These are phyloP conservation scores for Discostella stelligera DNA, from an alignment of 352 stramenopile genomes.

Conservation along the genomic window DNA sequence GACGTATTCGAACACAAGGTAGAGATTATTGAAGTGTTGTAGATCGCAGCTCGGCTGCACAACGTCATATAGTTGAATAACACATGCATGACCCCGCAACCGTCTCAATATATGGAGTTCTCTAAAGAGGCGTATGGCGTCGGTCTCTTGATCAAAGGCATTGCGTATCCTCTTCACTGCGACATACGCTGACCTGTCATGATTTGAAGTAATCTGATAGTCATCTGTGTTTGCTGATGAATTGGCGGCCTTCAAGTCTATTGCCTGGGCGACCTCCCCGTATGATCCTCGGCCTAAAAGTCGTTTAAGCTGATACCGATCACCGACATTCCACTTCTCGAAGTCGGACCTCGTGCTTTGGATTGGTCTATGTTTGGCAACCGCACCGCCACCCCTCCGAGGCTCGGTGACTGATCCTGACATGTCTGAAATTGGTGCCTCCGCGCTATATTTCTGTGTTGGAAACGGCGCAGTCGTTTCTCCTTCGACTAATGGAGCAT, in stretches of 20 bases:
- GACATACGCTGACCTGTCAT: slow-evolving; percentile 62
- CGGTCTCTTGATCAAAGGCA: slow-evolving; percentile 87
- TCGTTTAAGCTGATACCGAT: slow-evolving; percentile 79
- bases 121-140: slow-evolving; percentile 83
- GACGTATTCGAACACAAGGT: slow-evolving; percentile 85
- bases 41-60: slow-evolving; percentile 77
- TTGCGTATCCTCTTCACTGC: slow-evolving; percentile 88
- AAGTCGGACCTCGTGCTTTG: slow-evolving; percentile 61
- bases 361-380: slow-evolving; percentile 9
- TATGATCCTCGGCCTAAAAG: slow-evolving; percentile 86
- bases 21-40: slow-evolving; percentile 79
- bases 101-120: slow-evolving; percentile 87
- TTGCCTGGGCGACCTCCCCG: slow-evolving; percentile 86
- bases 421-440: slow-evolving; percentile 21
- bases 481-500: slow-evolving; percentile 13
- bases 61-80: slow-evolving; percentile 86
- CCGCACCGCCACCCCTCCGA: slow-evolving; percentile 4
- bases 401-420: slow-evolving; percentile 27
- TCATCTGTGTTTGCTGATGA: slow-evolving; percentile 17
- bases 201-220: slow-evolving; percentile 7
- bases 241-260: slow-evolving; percentile 65
- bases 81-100: slow-evolving; percentile 79
- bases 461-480: neutral
- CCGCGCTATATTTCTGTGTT: slow-evolving; percentile 23
- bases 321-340: slow-evolving; percentile 82